These are phyloP conservation scores for Trichoderma hamatum DNA, from an alignment of 2,329 filamentous ascomycete species.

Conservation along the genomic window DNA sequence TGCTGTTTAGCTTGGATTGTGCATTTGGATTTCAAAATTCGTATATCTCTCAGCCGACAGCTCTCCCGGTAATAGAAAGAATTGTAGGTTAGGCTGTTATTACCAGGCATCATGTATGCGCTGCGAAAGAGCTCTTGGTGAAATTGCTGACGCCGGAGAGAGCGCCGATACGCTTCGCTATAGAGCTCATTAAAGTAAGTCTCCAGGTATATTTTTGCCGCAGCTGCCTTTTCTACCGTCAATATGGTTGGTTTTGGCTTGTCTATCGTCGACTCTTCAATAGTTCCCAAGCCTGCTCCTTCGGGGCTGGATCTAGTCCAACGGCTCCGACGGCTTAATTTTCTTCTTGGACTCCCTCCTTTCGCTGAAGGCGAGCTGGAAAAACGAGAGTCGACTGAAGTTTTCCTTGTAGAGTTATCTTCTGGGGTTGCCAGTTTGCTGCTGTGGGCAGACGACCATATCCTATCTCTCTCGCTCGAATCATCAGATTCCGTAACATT, in stretches of 20 bases:
- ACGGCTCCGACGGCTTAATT: conserved; percentile 38
- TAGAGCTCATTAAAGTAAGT: conserved; percentile 77
- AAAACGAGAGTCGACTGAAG: conserved; percentile 40
- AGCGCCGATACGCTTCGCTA: conserved; percentile 45
- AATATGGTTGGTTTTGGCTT: conserved; percentile 40
- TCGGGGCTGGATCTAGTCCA: conserved; percentile 45
- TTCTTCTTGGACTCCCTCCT: conserved; percentile 32
- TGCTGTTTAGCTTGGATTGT: conserved; percentile 30
- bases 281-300: conserved; percentile 41
- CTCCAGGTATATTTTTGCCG: conserved; percentile 85
- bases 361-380: conserved; percentile 32
- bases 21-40: conserved; percentile 68
- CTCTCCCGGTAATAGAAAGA: conserved; percentile 70
- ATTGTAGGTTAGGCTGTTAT: conserved; percentile 56
- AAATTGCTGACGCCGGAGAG: conserved; percentile 40
- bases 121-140: conserved; percentile 58
- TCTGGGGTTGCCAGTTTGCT: conserved; percentile 33
- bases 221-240: conserved; percentile 77
- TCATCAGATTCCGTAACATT: conserved; percentile 28
- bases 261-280: conserved; percentile 38
- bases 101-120: conserved; percentile 55
- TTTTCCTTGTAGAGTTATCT: conserved; percentile 39
- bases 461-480: conserved; percentile 33
- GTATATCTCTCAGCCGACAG: conserved; percentile 71
- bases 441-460: conserved; percentile 36